Evolutionary conservation across 768 basidiomycete species (phyloP).

Genomic region (Pisolithus marmoratus): DNA sequence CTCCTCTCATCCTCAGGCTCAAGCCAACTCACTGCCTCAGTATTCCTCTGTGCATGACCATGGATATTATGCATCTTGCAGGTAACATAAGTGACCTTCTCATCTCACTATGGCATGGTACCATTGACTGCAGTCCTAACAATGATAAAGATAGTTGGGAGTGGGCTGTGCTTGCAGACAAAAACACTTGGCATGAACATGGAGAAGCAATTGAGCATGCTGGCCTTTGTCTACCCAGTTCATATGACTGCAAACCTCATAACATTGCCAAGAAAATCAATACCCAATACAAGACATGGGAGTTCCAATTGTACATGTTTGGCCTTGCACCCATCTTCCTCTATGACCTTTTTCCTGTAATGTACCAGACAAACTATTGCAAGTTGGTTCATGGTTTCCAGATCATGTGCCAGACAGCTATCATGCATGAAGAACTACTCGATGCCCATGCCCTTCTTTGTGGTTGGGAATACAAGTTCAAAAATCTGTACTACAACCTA

Average conservation of each 20-base stretch:
- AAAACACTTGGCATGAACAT: conserved; percentile 11
- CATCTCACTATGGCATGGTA: conserved; percentile 19
- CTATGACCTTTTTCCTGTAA: conserved; percentile 4
- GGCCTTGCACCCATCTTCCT: conserved; percentile 15
- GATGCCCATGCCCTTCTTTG: conserved; percentile 12
- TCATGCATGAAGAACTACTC: conserved; percentile 11
- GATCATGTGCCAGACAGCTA: conserved; percentile 13
- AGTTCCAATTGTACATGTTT: conserved; percentile 17
- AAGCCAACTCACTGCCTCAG: conserved; percentile 11
- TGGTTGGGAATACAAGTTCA: conserved; percentile 24
- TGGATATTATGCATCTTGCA: conserved; percentile 40
- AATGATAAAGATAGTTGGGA: conserved; percentile 26
- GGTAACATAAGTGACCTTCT: conserved; percentile 24
- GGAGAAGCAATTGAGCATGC: not conserved
- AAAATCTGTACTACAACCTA: conserved; percentile 23
- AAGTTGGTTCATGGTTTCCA: conserved; percentile 17
- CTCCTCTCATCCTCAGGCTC: conserved; percentile 33
- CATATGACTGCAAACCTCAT: conserved; percentile 16
- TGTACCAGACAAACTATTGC: conserved; percentile 17
- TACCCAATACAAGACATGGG: conserved; percentile 24
- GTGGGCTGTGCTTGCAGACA: conserved; percentile 23
- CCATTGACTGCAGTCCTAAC: conserved; percentile 3
- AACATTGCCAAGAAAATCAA: no score
- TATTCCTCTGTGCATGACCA: conserved; percentile 30
- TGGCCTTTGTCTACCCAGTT: conserved; percentile 10